phyloP scores from a whole-genome alignment of 208 protist genomes.

The Phytomonas francai region DNA sequence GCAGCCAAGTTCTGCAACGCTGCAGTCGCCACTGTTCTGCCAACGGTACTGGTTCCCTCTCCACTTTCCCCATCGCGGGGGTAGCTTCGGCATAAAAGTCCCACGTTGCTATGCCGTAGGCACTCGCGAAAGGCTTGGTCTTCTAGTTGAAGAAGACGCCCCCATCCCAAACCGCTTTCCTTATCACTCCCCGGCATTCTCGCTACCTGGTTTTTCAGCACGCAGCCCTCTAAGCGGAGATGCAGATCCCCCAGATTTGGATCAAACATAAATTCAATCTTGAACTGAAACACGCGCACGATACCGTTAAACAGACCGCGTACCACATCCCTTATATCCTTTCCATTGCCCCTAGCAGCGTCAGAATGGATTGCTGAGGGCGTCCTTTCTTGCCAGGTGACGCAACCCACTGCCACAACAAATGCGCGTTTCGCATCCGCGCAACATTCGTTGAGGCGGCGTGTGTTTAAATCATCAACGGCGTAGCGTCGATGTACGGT shows the following conservation, averaged over 20 bases:
- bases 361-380: constrained; percentile 38
- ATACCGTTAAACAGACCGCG: not conserved
- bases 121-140: constrained; percentile 66
- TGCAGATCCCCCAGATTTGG: constrained; percentile 71
- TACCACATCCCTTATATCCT: not conserved
- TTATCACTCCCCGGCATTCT: not conserved
- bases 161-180: constrained; percentile 20
- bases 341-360: constrained; percentile 13
- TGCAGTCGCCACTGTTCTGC: constrained; percentile 1
- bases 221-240: constrained; percentile 66
- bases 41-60: constrained; percentile 2
- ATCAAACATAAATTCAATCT: constrained; percentile 60
- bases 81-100: not conserved
- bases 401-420: constrained; percentile 50
- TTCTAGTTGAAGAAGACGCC: constrained; percentile 32
- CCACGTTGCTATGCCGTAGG: constrained; percentile 26
- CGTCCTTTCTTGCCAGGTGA: not conserved
- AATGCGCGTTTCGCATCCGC: constrained; percentile 75
- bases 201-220: constrained; percentile 28
- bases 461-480: constrained; percentile 31
- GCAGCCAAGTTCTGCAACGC: not conserved
- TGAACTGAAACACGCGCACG: constrained; percentile 55
- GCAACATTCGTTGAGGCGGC: constrained; percentile 66
- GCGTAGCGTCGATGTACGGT: constrained; percentile 62
- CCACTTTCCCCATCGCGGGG: not conserved